Evolutionary conservation across 2,329 filamentous ascomycete genomes (phyloP), one percentile per base, ranked within the genome.

Genomic region (Fusarium nelsonii): DNA sequence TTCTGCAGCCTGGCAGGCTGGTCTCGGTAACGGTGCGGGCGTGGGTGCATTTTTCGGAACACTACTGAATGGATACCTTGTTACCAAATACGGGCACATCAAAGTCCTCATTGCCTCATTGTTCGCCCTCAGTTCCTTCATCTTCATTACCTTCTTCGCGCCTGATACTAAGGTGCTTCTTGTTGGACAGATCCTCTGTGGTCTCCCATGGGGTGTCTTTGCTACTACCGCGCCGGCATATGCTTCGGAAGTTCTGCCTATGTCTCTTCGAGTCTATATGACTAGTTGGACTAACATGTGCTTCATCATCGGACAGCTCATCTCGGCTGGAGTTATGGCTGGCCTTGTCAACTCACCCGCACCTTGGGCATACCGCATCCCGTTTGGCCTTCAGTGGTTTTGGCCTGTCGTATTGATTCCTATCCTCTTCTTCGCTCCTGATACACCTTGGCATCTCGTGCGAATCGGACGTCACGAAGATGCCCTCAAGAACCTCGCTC

Each of bases 1-100:
- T 28, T 77, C 81, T 0, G 81, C 83, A 0, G 68, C 80, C 1
- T 88, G 86, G 86, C 84, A 87, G 69, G 80, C 83, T 4, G 84
- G 80, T 0, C 73, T 88, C 1, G 76, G 77, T 28, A 83, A 83
- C 32, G 83, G 79, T 2, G 76, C 81, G 0, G 74, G 78, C 16
- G 79, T 83, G 10, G 85, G 85, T 6, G 78, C 81, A 15, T 83
- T 88, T 20, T 56, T 87, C 4, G 85, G 85, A 1, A 78, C 84
- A 4, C 75, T 84, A 11, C 61, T 84, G 23, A 84, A 83, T 58
- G 85, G 85, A 5, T 78, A 78, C 52, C 69, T 85, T 12, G 80
- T 82, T 15, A 78, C 84, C 36, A 75, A 78, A 5, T 81, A 75
- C 34, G 83, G 83, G 0, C 82, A 83, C 44, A 76, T 80, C n/a